Evolutionary conservation across 1,284 basidiomycete genomes (phyloP), one percentile per base, ranked within the genome.

Genomic region (Meira miltonrushii): DNA sequence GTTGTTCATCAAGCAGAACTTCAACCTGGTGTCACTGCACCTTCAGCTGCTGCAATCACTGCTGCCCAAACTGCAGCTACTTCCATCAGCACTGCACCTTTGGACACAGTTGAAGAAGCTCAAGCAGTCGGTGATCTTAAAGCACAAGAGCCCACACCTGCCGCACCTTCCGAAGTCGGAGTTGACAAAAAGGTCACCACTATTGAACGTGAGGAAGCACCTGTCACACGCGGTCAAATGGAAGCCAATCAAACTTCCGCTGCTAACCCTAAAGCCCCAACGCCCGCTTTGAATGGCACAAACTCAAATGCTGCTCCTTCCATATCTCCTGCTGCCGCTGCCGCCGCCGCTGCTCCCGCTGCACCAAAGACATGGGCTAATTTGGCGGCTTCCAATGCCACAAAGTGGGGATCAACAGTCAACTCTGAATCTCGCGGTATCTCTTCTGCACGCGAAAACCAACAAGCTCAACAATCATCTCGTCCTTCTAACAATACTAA

Each of bases 211-310:
- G 65, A 65, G 40, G 69, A 73, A 33, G 60, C 68, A 33, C 67
- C 69, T 46, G 65, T 68, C 25, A 57, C 58, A 28, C 74, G 80
- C 38, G 79, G 80, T 9, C 9, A 86, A 88, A 79, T 86, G 8
- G 83, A 83, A 33, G 80, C 82, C 33, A 74, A 77, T 17, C 73
- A 81, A n/a, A 73, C 78, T 47, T 76, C 80, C 58, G 73, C 78
- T 13, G 66, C 67, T 33, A 59, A 68, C 12, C 57, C 61, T 15
- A 52, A 60, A 23, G 52, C 69, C 10, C 37, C 60, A 23, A 28
- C 55, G 19, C 59, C 68, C 10, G 68, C 79, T 15, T 78, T 83
- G 25, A 78, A 75, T 51, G 39, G 51, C 5, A 38, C 49, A 4
- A 25, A 53, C 5, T 64, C 77, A 11, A n/a, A 46, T n/a, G 55